Base-by-base conservation (phyloP, 345 rosid species). In the Eucalyptus rudis region DNA sequence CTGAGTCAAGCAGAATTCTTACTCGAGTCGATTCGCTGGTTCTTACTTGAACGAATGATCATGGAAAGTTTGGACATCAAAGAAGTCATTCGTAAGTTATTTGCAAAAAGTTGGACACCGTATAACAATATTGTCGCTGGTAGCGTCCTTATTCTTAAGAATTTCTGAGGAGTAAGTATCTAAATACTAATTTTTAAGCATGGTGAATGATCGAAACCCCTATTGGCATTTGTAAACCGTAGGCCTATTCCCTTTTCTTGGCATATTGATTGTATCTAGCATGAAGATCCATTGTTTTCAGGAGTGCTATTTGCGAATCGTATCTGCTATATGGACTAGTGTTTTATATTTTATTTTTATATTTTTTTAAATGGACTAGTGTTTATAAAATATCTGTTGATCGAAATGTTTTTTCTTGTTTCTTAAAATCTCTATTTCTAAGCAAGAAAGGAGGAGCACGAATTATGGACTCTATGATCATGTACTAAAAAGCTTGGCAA, bases 111-210 rank as follows among this genome's bases (percentile, higher is more conserved):
- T 33, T 1, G 43, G 43, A 40, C 4, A 10, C 7, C 19, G 0
- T 0, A 15, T 66, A 2, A 62, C 0, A 29, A 27, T 29, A 66
- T 15, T 8, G 20, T 7, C n/a, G n/a, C n/a, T n/a, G n/a, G n/a
- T n/a, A n/a, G n/a, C n/a, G n/a, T n/a, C n/a, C n/a, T n/a, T n/a
- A n/a, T n/a, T n/a, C n/a, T n/a, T n/a, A n/a, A n/a, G n/a, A n/a
- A n/a, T n/a, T n/a, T 68, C 24, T 15, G 0, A 16, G 12, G 79
- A 16, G 22, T 31, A 31, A 66, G 0, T 16, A 66, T 7, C 43
- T 1, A 16, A 66, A 16, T 66, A 66, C 0, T 31, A 31, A 31
- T 16, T 66, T 62, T 66, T 66, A 31, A 66, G 80, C 43, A 16
- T 8, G 80, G 43, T 19, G 43, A 31, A 1, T 8, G 43, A 17